Base-by-base conservation (phyloP, 371 early-diverging fungal species). In the Dichotomocladium elegans region DNA sequence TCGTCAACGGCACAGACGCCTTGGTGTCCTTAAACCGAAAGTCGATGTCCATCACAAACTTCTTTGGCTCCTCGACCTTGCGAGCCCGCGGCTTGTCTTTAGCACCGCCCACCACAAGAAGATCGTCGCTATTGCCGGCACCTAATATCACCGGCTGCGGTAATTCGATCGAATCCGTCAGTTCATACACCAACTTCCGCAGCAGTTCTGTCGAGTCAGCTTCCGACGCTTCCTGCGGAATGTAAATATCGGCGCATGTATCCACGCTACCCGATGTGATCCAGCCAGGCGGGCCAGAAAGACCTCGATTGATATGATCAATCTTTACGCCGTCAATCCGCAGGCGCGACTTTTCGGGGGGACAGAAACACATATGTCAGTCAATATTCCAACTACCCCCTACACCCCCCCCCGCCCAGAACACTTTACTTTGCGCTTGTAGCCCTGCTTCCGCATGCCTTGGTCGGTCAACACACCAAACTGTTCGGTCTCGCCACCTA, bases 251-350 rank as follows among this genome's bases (percentile, higher is more conserved):
- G 11, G 90, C 86, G 9, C 80, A 79, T 3, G 96, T 72, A 61
- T 96, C 95, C 0, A 98, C 81, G 8, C 80, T 87, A 10, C 96
- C 96, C 1, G 87, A 79, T 5, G 88, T 92, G 52, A 98, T 90
- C 98, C 98, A 98, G 4, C 91, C 90, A 29, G 95, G 86, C 0
- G 98, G 96, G 0, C 96, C 96, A 22, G 82, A 81, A 4, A 88
- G 81, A 11, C 94, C 93, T 22, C 81, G 74, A 68, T 93, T 93
- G 34, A 98, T 67, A 67, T 94, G 96, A 54, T 91, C 92, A 27
- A 96, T 93, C 49, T 88, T 92, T 21, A 98, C 82, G 37, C 89
- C 89, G 68, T 94, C 93, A 33, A 98, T 83, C 57, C 91, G 88
- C 31, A 94, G 70, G 28, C 92, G 91, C n/a, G 92, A 83, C 79